Base-by-base conservation (phyloP, 2,329 filamentous ascomycete species). In the Pseudocercospora pini-densiflorae region DNA sequence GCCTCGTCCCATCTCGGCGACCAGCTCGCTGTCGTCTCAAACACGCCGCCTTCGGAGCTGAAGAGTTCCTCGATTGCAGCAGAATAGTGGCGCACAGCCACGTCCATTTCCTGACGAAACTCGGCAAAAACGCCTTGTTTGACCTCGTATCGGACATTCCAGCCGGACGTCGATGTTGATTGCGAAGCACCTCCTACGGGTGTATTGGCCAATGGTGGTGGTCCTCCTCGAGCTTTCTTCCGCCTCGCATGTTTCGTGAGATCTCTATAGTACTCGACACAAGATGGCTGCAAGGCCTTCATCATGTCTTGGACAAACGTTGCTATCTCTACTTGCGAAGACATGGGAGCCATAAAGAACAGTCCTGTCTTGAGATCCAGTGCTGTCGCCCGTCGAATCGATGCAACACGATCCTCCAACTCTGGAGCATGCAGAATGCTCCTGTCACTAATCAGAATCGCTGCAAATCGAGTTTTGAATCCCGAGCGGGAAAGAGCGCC, bases 81-180 rank as follows among this genome's bases (percentile, higher is more conserved):
- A 75, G 95, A 92, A 72, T 94, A 97, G 61, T 92, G 93, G 51
- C 93, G 88, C 74, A 92, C 85, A 0, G 95, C 93, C 23, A 88
- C 89, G 75, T 97, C 94, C 85, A 94, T 92, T 77, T 98, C 95
- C 76, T 96, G 92, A 8, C 95, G 88, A 71, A 97, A 97, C 76
- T 98, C 94, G 29, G 94, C 92, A 75, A 98, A 92, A 0, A 97
- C 84, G 6, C 90, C 94, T 19, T 94, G 86, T 77, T 99, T 99
- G 81, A 97, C 93, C 75, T 99, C 94, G 79, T 97, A 97, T 16
- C 94, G 90, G 61, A 96, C 90, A 74, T 93, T 93, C 95, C 94
- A 99, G 3, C 92, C 94, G 49, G 93, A 89, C 9, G 90, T 83
- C 1, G 93, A 92, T n/a, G 97, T 80, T 0, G 91, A 92, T 74